A percentile compares a stretch with the other conserved stretches of the same genome.
Conservation (phyloP, 768 basidiomycete genomes). For the Amanita pseudoporphyria region DNA sequence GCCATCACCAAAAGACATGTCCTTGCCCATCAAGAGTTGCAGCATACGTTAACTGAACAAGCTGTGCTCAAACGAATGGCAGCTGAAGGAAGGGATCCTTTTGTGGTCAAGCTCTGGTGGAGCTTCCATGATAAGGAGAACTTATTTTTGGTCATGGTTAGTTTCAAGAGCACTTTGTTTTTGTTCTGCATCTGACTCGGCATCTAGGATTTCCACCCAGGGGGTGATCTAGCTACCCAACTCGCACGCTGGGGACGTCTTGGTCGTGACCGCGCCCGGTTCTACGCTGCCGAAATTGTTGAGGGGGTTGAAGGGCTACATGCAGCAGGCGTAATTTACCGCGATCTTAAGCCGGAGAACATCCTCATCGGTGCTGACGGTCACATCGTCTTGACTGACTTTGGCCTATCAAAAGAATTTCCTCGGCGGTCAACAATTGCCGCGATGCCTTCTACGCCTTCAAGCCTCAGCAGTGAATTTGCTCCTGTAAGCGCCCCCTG, state of each 20-base stretch:
- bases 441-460: constrained; percentile 51
- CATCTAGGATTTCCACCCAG: constrained; percentile 85
- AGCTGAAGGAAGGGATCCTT: constrained; percentile 80
- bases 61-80: constrained; percentile 93
- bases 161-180: constrained; percentile 16
- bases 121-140: constrained; percentile 98
- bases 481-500: constrained; percentile 57
- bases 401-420: constrained; percentile 91
- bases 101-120: constrained; percentile 95
- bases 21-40: constrained; percentile 90
- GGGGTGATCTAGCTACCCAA: constrained; percentile 95
- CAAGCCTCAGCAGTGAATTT: constrained; percentile 40
- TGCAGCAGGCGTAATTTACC: constrained; percentile 90
- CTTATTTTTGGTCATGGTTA: constrained; percentile 90
- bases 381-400: constrained; percentile 96
- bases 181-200: constrained; percentile 4
- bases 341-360: constrained; percentile 95
- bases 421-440: constrained; percentile 38
- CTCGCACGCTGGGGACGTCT: constrained; percentile 92
- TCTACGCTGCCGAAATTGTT: constrained; percentile 96
- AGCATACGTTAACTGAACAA: constrained; percentile 95
- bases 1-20: constrained; percentile 98
- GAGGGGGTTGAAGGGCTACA: constrained; percentile 95
- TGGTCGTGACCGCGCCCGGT: constrained; percentile 88
- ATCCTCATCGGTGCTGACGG: constrained; percentile 91